Evolutionary conservation across 306 rosid genomes (phyloP).

Genomic region (Macrotyloma uniflorum): DNA sequence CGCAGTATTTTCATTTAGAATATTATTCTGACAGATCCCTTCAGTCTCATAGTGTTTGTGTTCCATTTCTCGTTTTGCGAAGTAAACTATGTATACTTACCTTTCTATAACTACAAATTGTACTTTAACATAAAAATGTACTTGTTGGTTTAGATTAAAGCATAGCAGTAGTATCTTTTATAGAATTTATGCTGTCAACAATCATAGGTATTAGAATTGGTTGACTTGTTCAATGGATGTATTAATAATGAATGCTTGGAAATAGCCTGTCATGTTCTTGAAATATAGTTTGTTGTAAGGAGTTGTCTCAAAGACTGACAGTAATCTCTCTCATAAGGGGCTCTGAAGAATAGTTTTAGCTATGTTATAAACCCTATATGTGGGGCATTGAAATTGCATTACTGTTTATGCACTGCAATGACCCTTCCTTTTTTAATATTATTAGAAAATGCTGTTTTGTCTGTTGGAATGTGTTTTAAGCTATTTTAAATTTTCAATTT

Average conservation of each 20-base stretch:
- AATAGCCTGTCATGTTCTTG: not conserved
- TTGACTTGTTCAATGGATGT: too few relatives aligned
- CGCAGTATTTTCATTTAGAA: not conserved
- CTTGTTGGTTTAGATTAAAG: not conserved
- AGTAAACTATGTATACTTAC: not conserved
- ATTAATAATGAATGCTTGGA: not conserved
- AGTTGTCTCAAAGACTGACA: not conserved
- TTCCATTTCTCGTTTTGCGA: not conserved
- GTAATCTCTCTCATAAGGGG: not conserved
- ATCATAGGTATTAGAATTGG: not conserved
- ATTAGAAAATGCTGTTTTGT: not conserved
- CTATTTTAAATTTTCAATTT: conserved; percentile 20
- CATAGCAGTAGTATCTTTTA: not conserved
- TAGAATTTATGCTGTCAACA: not conserved
- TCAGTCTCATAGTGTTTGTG: not conserved
- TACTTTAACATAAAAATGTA: not conserved
- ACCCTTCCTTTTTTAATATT: not conserved
- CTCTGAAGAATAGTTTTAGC: not conserved
- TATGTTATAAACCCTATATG: not conserved
- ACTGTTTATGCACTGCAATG: not conserved
- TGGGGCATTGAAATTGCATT: not conserved
- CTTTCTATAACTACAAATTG: not conserved
- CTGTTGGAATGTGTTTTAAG: not conserved
- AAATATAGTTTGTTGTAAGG: not conserved
- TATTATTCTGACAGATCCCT: not conserved